Conservation (phyloP, 306 rosid species). For the Cicer cuneatum region DNA sequence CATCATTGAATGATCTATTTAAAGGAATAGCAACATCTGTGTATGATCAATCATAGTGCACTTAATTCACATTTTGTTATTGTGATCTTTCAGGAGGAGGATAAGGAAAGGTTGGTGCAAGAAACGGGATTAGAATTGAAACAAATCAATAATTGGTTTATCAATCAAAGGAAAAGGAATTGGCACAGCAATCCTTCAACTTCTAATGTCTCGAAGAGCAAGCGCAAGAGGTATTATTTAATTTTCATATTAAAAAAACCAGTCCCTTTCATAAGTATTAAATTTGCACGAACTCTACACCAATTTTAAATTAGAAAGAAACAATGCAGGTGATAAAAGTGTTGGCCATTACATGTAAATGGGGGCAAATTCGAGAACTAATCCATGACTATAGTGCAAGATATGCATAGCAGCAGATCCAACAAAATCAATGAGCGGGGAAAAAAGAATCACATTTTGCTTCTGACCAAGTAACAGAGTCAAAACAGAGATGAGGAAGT, state of each 20-base stretch:
- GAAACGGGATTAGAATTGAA: slow-evolving; percentile 94
- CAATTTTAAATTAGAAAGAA: slow-evolving; percentile 63
- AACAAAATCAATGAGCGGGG: slow-evolving; percentile 34
- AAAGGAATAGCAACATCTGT: not conserved
- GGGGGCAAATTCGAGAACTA: slow-evolving; percentile 40
- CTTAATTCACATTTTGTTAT: not conserved
- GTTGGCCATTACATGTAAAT: slow-evolving; percentile 54
- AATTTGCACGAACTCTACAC: slow-evolving; percentile 43
- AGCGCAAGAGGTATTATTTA: slow-evolving; percentile 87
- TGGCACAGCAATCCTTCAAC: slow-evolving; percentile 98
- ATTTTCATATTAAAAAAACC: not conserved
- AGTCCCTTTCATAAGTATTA: not conserved
- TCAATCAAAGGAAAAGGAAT: slow-evolving; percentile 97
- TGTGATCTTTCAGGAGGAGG: slow-evolving; percentile 78
- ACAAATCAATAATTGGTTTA: slow-evolving; percentile 99
- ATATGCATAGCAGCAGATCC: slow-evolving; percentile 41
- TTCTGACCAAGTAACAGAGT: slow-evolving; percentile 44
- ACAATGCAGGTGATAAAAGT: slow-evolving; percentile 82
- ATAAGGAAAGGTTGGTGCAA: slow-evolving; percentile 91
- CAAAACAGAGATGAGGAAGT: slow-evolving; percentile 43
- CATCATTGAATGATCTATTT: no score
- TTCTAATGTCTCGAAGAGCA: slow-evolving; percentile 89
- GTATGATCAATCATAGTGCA: not conserved
- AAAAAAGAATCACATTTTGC: slow-evolving; percentile 30
- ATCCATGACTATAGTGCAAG: slow-evolving; percentile 20